phyloP scores from a whole-genome alignment of 2,329 filamentous ascomycete genomes.

The Penicillium thymicola region DNA sequence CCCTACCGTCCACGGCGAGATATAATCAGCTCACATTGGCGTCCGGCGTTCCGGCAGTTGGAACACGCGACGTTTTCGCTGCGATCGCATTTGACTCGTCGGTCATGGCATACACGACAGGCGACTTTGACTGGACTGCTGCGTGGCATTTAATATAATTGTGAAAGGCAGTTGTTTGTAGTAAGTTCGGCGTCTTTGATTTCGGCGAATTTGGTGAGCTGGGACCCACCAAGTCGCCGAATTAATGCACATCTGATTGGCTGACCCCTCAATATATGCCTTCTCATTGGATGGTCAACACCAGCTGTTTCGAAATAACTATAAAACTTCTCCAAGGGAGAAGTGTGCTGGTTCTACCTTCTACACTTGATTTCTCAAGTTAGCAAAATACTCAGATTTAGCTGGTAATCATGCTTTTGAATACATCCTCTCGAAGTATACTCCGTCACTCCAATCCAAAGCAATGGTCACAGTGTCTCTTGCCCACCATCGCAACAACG shows the following conservation, averaged over 20 bases:
- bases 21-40: conserved; percentile 13
- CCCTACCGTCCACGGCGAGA: conserved; percentile 19
- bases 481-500: background rate
- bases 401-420: background rate
- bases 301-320: background rate
- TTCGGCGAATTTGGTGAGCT: background rate
- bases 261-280: fast-evolving
- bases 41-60: conserved; percentile 9
- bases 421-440: background rate
- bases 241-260: conserved; percentile 1
- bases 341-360: background rate
- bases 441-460: background rate
- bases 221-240: conserved; percentile 11
- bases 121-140: conserved; percentile 11
- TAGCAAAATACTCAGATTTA: background rate
- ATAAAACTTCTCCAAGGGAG: background rate
- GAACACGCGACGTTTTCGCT: conserved; percentile 10
- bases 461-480: background rate
- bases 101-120: conserved; percentile 13
- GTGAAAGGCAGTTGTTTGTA: background rate
- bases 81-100: conserved; percentile 20
- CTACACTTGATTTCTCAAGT: background rate
- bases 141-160: conserved; percentile 2
- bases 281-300: background rate
- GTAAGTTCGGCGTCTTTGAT: conserved; percentile 5